Evolutionary conservation across 1,139 yeast species (phyloP).

Genomic region (Candida mesenterica): DNA sequence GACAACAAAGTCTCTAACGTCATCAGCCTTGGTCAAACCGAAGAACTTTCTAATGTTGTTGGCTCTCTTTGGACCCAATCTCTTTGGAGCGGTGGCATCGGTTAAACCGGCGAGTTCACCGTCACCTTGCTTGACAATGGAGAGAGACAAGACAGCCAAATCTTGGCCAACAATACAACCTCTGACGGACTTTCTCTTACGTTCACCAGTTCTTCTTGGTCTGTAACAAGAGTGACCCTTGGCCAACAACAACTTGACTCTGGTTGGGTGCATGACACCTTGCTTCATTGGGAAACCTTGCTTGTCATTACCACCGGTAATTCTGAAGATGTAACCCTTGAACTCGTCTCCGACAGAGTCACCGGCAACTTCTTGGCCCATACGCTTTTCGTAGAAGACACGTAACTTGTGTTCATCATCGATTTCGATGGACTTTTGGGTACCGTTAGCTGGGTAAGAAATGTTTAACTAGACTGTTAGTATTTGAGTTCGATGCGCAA

Average conservation of each 20-base stretch:
- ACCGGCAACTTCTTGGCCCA: constrained; percentile 99
- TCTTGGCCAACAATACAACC: constrained; percentile 99
- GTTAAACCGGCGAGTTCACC: constrained; percentile 94
- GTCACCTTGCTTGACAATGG: constrained; percentile 97
- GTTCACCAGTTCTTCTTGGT: constrained; percentile 99
- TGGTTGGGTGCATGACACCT: constrained; percentile 99
- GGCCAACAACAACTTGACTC: constrained; percentile 93
- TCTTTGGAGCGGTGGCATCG: constrained; percentile 92
- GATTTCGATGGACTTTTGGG: constrained; percentile 95
- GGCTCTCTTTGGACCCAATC: constrained; percentile 99
- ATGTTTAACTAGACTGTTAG: constrained; percentile 74
- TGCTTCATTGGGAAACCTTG: constrained; percentile 99
- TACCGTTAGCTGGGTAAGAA: constrained; percentile 99
- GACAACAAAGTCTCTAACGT: constrained; percentile 90
- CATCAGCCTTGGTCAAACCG: constrained; percentile 97
- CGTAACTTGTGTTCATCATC: constrained; percentile 99
- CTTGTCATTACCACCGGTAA: constrained; percentile 99
- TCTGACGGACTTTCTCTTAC: constrained; percentile 99
- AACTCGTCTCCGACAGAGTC: constrained; percentile 97
- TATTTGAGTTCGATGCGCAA: constrained; percentile 10
- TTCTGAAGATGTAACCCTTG: constrained; percentile 98
- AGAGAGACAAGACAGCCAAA: constrained; percentile 90
- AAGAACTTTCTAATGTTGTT: constrained; percentile 99
- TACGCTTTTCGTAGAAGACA: constrained; percentile 98
- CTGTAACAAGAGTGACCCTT: constrained; percentile 99